These are phyloP conservation scores for Zea luxurians DNA, from an alignment of 176 grass and related monocot genomes.

Conservation along the genomic window DNA sequence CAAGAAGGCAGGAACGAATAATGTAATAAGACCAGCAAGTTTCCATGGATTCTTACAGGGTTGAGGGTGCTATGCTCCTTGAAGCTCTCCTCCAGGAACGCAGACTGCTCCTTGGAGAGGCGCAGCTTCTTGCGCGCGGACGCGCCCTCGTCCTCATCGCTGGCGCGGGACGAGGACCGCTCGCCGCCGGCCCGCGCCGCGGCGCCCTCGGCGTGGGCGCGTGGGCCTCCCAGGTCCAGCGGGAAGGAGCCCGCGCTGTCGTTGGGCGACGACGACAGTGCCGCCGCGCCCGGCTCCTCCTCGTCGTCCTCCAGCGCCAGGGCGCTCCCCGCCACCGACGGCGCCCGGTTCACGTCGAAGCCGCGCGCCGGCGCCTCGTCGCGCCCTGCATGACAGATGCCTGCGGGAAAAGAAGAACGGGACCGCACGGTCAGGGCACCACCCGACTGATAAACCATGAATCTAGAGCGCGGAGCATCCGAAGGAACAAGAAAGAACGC, in stretches of 20 bases:
- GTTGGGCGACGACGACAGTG: slow-evolving; percentile 66
- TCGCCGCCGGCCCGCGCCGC: slow-evolving; percentile 28
- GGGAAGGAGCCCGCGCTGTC: slow-evolving; percentile 60
- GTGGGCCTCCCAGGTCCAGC: slow-evolving; percentile 26
- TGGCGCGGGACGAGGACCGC: slow-evolving; percentile 49
- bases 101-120: slow-evolving; percentile 65
- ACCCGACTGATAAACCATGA: not conserved
- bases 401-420: not conserved
- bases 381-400: slow-evolving; percentile 30
- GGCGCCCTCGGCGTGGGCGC: slow-evolving; percentile 1
- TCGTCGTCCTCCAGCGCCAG: slow-evolving; percentile 30
- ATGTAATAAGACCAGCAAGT: not conserved
- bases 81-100: slow-evolving; percentile 69
- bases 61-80: slow-evolving; percentile 71
- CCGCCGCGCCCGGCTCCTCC: slow-evolving; percentile 37
- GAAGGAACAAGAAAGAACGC: not conserved
- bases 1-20: not conserved
- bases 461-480: not conserved
- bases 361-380: slow-evolving; percentile 43
- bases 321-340: slow-evolving; percentile 25
- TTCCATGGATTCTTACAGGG: slow-evolving; percentile 37
- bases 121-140: slow-evolving; percentile 68
- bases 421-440: not conserved
- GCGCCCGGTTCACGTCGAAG: slow-evolving; percentile 73
- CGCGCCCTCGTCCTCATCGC: slow-evolving; percentile 67